Base-by-base conservation (phyloP, 768 basidiomycete species). In the Russula virescens region DNA sequence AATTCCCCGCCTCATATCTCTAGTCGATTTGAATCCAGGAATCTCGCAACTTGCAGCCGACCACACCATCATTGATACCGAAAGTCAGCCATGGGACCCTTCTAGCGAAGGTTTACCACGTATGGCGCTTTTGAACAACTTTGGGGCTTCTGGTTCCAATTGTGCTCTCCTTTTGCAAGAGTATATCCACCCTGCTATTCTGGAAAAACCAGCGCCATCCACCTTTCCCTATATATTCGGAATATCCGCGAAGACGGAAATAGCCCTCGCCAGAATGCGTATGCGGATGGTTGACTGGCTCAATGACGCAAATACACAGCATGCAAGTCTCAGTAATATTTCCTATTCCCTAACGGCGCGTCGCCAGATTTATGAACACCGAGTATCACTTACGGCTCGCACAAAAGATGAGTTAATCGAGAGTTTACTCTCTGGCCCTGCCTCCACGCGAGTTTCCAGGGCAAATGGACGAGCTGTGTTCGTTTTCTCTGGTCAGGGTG, bases 71-170 rank as follows among this genome's bases (percentile, higher is more conserved):
- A 87, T 89, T 46, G 72, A 80, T 64, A 78, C 73, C 0, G 56
- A 62, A 16, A 65, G 75, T 0, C 61, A 68, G 1, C 66, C 73
- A 2, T 89, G 88, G 87, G 26, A 55, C 10, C 68, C 73, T n/a
- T 68, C 71, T 10, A 68, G 69, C 3, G 66, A 64, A 9, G 73
- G 76, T 6, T 61, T 65, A 34, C 73, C 77, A 14, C 78, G 86
- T 8, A 63, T 83, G 8, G 86, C 85, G 1, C 66, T 89, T 26
- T 73, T 91, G 58, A 89, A 88, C 67, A 90, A 88, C 66, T 91
- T 88, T 66, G 89, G 89, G 21, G 88, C 88, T 0, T 78, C 87
- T 25, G 88, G 88, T 0, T 88, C 87, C 9, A 89, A 89, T 62
- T 78, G 80, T 2, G 81, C 85, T 0, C 67, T 88, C 14, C 51